Percentiles rank a stretch among this genome's conserved stretches.
Evolutionary conservation across 2,329 filamentous ascomycete species (phyloP).

Genomic region (Rosellinia necatrix): DNA sequence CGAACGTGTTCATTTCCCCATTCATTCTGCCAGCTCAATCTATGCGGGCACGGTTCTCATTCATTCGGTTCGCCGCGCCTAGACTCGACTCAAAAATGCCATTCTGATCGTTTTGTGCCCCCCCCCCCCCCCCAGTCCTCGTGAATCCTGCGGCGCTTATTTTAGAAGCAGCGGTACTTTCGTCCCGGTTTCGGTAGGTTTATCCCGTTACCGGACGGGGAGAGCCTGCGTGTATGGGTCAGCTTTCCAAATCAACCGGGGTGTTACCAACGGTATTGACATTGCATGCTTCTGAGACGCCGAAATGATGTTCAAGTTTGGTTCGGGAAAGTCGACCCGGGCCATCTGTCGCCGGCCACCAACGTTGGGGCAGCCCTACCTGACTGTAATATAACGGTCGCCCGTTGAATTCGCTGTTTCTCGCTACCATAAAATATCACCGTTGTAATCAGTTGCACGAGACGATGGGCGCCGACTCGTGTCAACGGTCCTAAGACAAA

Average conservation of each 20-base stretch:
- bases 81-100: not conserved
- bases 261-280: not conserved
- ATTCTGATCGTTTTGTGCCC: not conserved
- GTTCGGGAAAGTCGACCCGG: not conserved
- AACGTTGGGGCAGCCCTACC: not conserved
- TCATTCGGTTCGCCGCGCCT: constrained; percentile 10
- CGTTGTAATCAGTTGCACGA: not conserved
- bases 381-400: not conserved
- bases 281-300: not conserved
- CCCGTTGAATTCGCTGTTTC: not conserved
- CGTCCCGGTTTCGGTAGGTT: not conserved
- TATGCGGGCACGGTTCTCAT: constrained; percentile 15
- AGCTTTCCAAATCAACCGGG: too few relatives aligned
- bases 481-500: not conserved
- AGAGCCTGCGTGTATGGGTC: not conserved
- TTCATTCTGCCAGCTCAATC: constrained; percentile 8
- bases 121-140: too few relatives aligned
- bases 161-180: not conserved
- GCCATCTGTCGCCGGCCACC: not conserved
- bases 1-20: not conserved
- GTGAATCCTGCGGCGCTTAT: not conserved
- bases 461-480: not conserved
- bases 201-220: not conserved
- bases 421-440: not conserved
- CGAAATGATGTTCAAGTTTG: not conserved